A percentile compares a stretch with the other conserved stretches of the same genome.
phyloP scores from a whole-genome alignment of 441 rosid genomes.

The Viola pubescens region DNA sequence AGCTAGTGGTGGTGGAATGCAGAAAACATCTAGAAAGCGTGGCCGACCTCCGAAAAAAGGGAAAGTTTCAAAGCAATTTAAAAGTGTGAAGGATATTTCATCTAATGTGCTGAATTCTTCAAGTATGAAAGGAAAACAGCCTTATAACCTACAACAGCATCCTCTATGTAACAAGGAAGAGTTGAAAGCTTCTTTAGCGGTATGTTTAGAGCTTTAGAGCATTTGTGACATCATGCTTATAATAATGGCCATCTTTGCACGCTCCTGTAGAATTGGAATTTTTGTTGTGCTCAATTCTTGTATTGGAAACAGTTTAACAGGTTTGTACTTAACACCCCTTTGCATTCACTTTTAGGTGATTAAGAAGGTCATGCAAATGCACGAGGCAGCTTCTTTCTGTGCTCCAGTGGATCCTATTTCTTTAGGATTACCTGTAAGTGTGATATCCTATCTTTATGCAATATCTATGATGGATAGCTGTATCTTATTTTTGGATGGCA shows the following conservation, averaged over 20 bases:
- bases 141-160: constrained; percentile 14
- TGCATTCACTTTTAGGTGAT: constrained; percentile 29
- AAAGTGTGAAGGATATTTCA: no score
- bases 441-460: background rate
- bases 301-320: background rate
- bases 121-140: constrained; percentile 21
- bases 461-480: no score
- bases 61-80: no score
- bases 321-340: background rate
- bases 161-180: constrained; percentile 31
- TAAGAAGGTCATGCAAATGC: constrained; percentile 51
- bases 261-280: background rate
- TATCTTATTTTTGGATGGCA: background rate
- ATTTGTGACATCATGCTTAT: background rate
- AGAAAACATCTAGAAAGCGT: no score
- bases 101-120: constrained; percentile 17
- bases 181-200: constrained; percentile 37
- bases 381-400: constrained; percentile 45
- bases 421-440: constrained; percentile 42
- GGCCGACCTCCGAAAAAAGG: no score
- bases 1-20: no score
- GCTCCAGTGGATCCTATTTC: constrained; percentile 44
- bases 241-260: background rate
- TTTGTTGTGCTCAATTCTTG: no score
- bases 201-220: constrained; percentile 13